Base-by-base conservation (phyloP, 2,329 filamentous ascomycete genomes). In the Aspergillus amoenus region DNA sequence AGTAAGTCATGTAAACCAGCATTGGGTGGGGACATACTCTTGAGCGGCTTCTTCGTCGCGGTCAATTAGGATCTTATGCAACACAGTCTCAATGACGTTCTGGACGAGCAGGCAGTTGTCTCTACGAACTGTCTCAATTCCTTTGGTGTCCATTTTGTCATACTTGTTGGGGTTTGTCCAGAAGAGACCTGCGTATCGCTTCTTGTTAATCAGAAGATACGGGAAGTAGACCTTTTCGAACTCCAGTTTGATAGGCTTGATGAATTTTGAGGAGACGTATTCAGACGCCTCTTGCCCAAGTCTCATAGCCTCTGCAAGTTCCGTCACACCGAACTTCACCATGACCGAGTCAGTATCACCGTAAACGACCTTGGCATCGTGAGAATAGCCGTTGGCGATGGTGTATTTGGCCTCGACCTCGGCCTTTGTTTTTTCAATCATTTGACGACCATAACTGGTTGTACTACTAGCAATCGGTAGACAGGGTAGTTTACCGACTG, bases 61-160 rank as follows among this genome's bases (percentile, higher is more conserved):
- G 64, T 99, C 93, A 61, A 99, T 97, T 66, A 99, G 78, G 67
- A 99, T 91, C 88, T 97, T 97, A 65, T 91, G 85, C 63, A 99
- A 78, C 21, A 96, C 93, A 55, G 94, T 97, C 76, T 99, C 94
- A 68, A 99, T 97, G 58, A 97, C 94, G 3, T 90, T 97, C 75
- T 97, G 93, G 15, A 97, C 94, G 58, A 99, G 79, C 52, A 94
- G 82, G 72, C 94, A 99, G 72, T 99, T 99, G 74, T 99, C 94
- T 82, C 94, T 84, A 65, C 94, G 88, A 46, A 99, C 95, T 3
- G 94, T 99, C 77, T 99, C 94, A 64, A 99, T 97, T 82, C 94
- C 94, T 75, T 99, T 99, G 59, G 91, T 97, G 76, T 99, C 94
- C 95, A 99, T 99, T 81, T 97, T 99, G 83, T 99, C 95, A 74